phyloP scores from a whole-genome alignment of 2,329 filamentous ascomycete genomes.

The Fusarium longipes region DNA sequence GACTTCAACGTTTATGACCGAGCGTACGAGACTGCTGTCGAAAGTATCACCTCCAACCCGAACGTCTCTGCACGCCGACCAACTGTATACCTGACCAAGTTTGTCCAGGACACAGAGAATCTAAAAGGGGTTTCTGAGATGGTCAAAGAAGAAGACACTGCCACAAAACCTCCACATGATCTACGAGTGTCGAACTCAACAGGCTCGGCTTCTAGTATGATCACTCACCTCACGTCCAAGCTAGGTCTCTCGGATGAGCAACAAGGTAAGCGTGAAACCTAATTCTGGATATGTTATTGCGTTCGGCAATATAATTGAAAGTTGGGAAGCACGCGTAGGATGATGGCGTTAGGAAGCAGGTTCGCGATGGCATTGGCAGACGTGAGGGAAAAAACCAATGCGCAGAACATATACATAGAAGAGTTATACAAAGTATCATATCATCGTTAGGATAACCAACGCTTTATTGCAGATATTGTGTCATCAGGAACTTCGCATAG shows the following conservation, averaged over 20 bases:
- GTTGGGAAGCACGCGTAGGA: constrained; percentile 6
- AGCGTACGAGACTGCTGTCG: constrained; percentile 82
- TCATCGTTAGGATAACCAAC: neutral
- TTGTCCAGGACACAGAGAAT: constrained; percentile 58
- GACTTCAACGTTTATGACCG: constrained; percentile 90
- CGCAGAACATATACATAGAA: neutral
- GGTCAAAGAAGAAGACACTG: constrained; percentile 46
- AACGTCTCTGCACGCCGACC: constrained; percentile 54
- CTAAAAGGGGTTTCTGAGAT: constrained; percentile 52
- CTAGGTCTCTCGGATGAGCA: constrained; percentile 34
- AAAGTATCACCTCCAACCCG: constrained; percentile 68
- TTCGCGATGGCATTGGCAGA: neutral
- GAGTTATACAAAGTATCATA: neutral
- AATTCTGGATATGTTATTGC: neutral
- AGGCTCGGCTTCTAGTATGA: constrained; percentile 26
- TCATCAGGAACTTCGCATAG: neutral
- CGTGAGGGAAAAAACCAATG: neutral
- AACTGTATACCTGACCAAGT: constrained; percentile 62
- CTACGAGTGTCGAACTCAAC: constrained; percentile 20
- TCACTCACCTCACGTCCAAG: constrained; percentile 41
- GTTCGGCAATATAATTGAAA: neutral
- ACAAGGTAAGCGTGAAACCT: neutral
- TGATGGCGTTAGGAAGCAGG: constrained; percentile 11
- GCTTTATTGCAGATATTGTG: neutral
- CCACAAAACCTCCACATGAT: constrained; percentile 10